Percentiles rank a stretch among this genome's conserved stretches.
Evolutionary conservation across 805 yeast genomes (phyloP).

Genomic region (Maudiozyma serrabonitensis): DNA sequence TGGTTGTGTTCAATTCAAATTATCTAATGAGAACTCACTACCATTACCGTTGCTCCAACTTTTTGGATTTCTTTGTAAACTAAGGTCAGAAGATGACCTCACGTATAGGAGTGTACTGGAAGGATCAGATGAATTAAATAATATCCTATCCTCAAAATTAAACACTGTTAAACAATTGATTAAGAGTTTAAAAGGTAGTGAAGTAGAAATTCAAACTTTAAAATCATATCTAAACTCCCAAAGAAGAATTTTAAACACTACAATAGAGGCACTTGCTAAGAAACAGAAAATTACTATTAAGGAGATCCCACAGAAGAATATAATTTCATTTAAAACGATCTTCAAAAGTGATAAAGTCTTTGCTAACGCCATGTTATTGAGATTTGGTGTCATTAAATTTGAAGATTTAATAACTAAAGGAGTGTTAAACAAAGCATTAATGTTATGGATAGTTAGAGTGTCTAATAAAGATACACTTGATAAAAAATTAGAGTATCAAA

Average conservation of each 20-base stretch:
- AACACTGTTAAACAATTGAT: conserved; percentile 29
- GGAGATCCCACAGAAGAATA: conserved; percentile 24
- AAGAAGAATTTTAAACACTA: conserved; percentile 34
- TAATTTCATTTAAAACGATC: conserved; percentile 45
- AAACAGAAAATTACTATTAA: conserved; percentile 36
- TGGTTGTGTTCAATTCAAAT: conserved; percentile 34
- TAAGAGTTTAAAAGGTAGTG: conserved; percentile 18
- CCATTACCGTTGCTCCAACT: conserved; percentile 41
- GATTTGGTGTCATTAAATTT: conserved; percentile 47
- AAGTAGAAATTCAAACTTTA: conserved; percentile 27
- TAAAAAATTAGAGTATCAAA: conserved; percentile 18
- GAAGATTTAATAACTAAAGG: conserved; percentile 41
- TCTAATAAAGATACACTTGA: conserved; percentile 31
- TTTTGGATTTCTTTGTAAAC: conserved; percentile 45
- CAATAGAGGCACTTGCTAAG: conserved; percentile 32
- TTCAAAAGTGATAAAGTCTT: conserved; percentile 46
- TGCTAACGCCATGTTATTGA: conserved; percentile 43
- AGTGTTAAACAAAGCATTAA: conserved; percentile 47
- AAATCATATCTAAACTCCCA: conserved; percentile 43
- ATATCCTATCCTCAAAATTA: conserved; percentile 44
- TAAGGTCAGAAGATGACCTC: conserved; percentile 37
- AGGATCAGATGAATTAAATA: conserved; percentile 46
- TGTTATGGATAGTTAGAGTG: conserved; percentile 55
- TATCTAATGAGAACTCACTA: conserved; percentile 27
- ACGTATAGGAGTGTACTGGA: conserved; percentile 50